Base-by-base conservation (phyloP, 2,329 filamentous ascomycete genomes). In the Fusarium algeriense region DNA sequence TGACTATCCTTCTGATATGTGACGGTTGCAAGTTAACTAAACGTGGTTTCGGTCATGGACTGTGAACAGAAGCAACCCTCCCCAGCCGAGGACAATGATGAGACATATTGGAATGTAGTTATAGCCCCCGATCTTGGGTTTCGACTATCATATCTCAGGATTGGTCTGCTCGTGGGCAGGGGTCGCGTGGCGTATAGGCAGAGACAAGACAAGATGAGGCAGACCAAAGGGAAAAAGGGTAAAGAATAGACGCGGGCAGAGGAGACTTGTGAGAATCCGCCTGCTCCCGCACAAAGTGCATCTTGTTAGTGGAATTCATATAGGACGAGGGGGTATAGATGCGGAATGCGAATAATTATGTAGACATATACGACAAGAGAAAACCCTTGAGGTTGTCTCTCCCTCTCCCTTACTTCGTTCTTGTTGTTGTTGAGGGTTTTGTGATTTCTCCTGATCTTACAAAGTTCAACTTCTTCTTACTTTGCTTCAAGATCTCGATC, bases 41-140 rank as follows among this genome's bases (percentile, higher is more conserved):
- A 20, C 8, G 30, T 41, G 52, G 53, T 53, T 67, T 69, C 55
- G 45, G 55, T 56, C 56, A 45, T 38, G 28, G 15, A 37, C 41
- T 43, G 38, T 59, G 44, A 41, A 54, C 45, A 63, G 34, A 44
- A 30, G 60, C 60, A 48, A 49, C 38, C 38, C 26, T 30, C 44
- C n/a, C 49, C 19, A 60, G 15, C 6, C 41, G 49, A 57, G 66
- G 32, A 58, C 44, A 46, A 61, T 45, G 41, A 50, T 60, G 37
- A 72, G 69, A 66, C 68, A 72, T 43, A 11, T 48, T 63, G 69
- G 69, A 72, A 72, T 72, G 69, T 5, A 70, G 26, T 57, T 45
- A 46, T 19, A 46, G 41, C 52, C 9, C 60, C 15, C 30, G 26
- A 49, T 30, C 49, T 43, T 30, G 37, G 53, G 41, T 32, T 52